Evolutionary conservation across 2,329 filamentous ascomycete genomes (phyloP).

Genomic region (Fusarium tricinctum): DNA sequence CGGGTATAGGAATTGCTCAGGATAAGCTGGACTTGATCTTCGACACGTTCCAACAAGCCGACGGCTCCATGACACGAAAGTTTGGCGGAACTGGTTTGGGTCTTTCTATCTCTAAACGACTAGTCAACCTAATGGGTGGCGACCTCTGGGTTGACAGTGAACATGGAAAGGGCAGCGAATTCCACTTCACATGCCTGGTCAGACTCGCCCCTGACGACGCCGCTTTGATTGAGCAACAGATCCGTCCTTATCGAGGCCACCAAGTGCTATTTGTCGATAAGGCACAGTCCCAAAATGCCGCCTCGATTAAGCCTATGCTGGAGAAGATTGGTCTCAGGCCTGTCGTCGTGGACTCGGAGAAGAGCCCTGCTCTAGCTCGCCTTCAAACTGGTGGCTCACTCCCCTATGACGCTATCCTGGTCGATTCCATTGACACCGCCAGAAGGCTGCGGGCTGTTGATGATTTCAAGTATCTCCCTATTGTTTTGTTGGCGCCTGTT

Average conservation of each 20-base stretch:
- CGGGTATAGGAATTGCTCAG: conserved; percentile 94
- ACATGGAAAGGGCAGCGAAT: conserved; percentile 90
- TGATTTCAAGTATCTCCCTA: conserved; percentile 97
- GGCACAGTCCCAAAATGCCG: conserved; percentile 81
- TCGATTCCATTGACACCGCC: conserved; percentile 94
- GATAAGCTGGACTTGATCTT: conserved; percentile 98
- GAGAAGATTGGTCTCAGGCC: conserved; percentile 83
- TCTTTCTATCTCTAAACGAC: conserved; percentile 92
- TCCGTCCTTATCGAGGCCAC: conserved; percentile 92
- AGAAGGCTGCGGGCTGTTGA: conserved; percentile 86
- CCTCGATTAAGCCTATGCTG: conserved; percentile 84
- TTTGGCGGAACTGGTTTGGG: conserved; percentile 96
- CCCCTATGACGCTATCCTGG: conserved; percentile 94
- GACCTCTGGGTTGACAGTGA: conserved; percentile 96
- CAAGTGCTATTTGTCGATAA: conserved; percentile 96
- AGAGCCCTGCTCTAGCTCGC: conserved; percentile 69
- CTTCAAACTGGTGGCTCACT: conserved; percentile 69
- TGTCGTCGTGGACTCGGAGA: conserved; percentile 85
- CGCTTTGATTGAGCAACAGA: conserved; percentile 81
- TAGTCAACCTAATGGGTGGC: conserved; percentile 96
- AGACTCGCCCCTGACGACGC: conserved; percentile 86
- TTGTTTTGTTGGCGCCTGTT: conserved; percentile 89
- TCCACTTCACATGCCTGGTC: conserved; percentile 96
- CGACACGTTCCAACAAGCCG: conserved; percentile 98
- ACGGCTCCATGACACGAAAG: conserved; percentile 94